Percentiles rank a stretch among this genome's conserved stretches.
Conservation (phyloP, 176 grass and related monocot genomes). For the Carex parvula region DNA sequence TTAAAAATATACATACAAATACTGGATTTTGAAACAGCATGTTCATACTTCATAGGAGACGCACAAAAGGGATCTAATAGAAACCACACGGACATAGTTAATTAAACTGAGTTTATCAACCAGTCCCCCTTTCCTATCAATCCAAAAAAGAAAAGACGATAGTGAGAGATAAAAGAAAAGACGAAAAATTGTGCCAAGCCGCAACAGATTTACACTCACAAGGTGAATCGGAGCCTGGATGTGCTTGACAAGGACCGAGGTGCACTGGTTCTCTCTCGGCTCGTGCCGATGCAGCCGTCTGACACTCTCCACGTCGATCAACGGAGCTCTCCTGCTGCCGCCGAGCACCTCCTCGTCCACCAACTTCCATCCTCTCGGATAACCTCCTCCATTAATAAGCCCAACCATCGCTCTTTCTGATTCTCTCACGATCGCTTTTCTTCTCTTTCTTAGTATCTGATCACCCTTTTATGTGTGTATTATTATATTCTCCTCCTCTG, state of each 20-base stretch:
- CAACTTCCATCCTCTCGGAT: slow-evolving; percentile 35
- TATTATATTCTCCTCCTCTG: not conserved
- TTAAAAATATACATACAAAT: not conserved
- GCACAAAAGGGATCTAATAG: not conserved
- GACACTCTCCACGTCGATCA: slow-evolving; percentile 44
- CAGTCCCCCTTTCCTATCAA: too few species aligned
- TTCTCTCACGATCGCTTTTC: not conserved
- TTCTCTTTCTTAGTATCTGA: not conserved
- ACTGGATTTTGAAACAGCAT: not conserved
- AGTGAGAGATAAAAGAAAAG: not conserved
- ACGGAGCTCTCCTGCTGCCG: not conserved
- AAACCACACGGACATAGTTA: not conserved
- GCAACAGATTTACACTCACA: slow-evolving; percentile 30
- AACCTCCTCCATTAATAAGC: not conserved
- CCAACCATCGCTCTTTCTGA: not conserved
- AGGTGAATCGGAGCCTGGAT: slow-evolving; percentile 80
- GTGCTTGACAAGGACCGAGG: slow-evolving; percentile 60
- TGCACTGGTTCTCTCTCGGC: slow-evolving; percentile 69
- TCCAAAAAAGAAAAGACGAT: not conserved
- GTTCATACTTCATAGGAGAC: not conserved
- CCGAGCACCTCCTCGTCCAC: slow-evolving; percentile 26
- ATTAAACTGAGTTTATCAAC: not conserved
- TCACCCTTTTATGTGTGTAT: not conserved
- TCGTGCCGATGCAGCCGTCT: slow-evolving; percentile 63
- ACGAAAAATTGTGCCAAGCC: not conserved